Evolutionary conservation across 352 stramenopile genomes (phyloP), one percentile per base, ranked within the genome.

Genomic region (Phytophthora crassamura): DNA sequence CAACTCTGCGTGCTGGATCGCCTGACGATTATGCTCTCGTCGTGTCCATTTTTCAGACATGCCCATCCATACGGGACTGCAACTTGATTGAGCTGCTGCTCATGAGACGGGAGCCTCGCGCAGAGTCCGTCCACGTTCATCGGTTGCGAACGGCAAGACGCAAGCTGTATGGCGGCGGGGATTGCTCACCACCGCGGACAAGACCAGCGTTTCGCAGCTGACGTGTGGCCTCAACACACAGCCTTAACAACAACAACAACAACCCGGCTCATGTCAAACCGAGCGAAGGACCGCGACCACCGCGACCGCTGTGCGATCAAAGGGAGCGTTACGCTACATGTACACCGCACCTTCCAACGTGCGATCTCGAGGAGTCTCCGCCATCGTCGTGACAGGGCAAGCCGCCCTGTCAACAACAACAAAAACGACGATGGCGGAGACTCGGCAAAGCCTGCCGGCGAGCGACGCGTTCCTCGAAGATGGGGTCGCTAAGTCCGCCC

Each of bases 11-110:
- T 33, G 25, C 25, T 7, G 25, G 25, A 30, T 30, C 25, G 25
- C 25, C 43, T 39, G 50, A 18, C 45, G 59, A 53, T 65, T 65
- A 69, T 57, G 25, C 58, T 20, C 38, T 28, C 34, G n/a, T 45
- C 66, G 49, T 75, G 67, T 75, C 67, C 67, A 75, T 55, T 67
- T 75, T 67, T 49, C 34, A 59, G 48, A 53, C 28, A 28, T 10
- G 32, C 16, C 39, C 39, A 46, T 46, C 39, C 22, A 25, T 25
- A 25, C 39, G 49, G 35, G 16, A 30, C 45, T 16, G 14, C 49
- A 35, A 50, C 41, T 61, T 70, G 63, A 70, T 70, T 61, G 62
- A 49, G 61, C 38, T 15, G 36, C 45, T 68, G 15, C 22, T 33
- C 43, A 28, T 72, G 64, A 66, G 63, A 46, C 56, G 54, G 48